phyloP scores from a whole-genome alignment of 331 rosid species.

The Arachis monticola region DNA sequence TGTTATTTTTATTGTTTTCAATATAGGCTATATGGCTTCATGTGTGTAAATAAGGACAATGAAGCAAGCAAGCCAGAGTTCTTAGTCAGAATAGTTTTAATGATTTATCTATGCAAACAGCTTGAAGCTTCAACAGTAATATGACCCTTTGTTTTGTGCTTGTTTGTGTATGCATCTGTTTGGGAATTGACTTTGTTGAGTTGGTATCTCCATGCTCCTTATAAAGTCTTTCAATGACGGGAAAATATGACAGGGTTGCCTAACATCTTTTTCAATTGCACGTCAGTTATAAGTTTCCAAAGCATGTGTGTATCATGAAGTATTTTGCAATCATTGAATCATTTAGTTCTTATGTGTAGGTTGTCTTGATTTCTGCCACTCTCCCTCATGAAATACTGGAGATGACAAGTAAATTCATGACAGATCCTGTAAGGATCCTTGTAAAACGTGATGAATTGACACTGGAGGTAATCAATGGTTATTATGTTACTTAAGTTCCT shows the following conservation, averaged over 20 bases:
- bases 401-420: constrained; percentile 93
- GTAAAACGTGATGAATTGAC: constrained; percentile 99
- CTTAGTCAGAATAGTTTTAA: not conserved
- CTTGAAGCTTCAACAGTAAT: not conserved
- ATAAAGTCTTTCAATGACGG: not conserved
- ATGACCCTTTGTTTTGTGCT: not conserved
- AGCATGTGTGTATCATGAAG: constrained; percentile 10
- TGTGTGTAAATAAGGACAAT: not conserved
- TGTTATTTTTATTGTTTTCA: not conserved
- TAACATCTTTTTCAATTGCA: constrained; percentile 10
- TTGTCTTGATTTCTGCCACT: constrained; percentile 92
- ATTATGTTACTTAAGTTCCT: constrained; percentile 10
- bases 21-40: not conserved
- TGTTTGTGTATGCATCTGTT: not conserved
- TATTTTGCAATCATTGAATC: constrained; percentile 27
- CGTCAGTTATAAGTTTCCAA: not conserved
- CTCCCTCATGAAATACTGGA: constrained; percentile 99
- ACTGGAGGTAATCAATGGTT: constrained; percentile 67
- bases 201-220: not conserved
- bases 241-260: not conserved
- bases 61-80: constrained; percentile 19
- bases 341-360: constrained; percentile 56
- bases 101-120: not conserved
- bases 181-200: not conserved
- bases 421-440: constrained; percentile 96